Base-by-base conservation (phyloP, 2,329 filamentous ascomycete genomes). In the Monilinia fructigena region DNA sequence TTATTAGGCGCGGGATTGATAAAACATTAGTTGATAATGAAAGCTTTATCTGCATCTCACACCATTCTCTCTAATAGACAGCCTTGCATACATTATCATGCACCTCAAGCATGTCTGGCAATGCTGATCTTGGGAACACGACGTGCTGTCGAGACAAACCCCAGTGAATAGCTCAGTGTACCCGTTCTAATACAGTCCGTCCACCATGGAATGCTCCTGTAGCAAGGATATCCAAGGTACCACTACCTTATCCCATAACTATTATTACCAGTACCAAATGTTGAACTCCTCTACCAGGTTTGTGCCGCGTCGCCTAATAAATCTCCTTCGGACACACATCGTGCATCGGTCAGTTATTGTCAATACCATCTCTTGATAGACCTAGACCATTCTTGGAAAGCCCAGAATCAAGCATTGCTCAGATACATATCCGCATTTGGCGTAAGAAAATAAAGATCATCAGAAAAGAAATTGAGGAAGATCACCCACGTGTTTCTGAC, bases 11-110 rank as follows among this genome's bases (percentile, higher is more conserved):
- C 63, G 31, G 63, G 63, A 35, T 20, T 23, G 47, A 53, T 40
- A n/a, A 45, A 31, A 48, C 40, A 28, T 31, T 52, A 38, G 38
- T 50, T 60, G 54, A 38, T 38, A 50, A 23, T 23, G 28, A 23
- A 50, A 35, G 28, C 42, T 48, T n/a, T 42, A 53, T 38, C 28
- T 31, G 40, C n/a, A 58, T 42, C 42, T 48, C 11, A 18, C 20
- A 45, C 28, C 20, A 45, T 40, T 52, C 40, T 26, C 23, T 59
- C 62, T 56, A 8, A 47, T 38, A 45, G 52, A 35, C 60, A 66
- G 65, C 65, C 59, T 63, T 66, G 65, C 65, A 66, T 66, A 66
- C 59, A 63, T 66, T 66, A 53, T 53, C 58, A 63, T 64, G 65
- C 65, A 64, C 58, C 26, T 61, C 18, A n/a, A 47, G 56, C 64